Evolutionary conservation across 768 basidiomycete genomes (phyloP), one percentile per base, ranked within the genome.

Genomic region (Mycena epipterygia): DNA sequence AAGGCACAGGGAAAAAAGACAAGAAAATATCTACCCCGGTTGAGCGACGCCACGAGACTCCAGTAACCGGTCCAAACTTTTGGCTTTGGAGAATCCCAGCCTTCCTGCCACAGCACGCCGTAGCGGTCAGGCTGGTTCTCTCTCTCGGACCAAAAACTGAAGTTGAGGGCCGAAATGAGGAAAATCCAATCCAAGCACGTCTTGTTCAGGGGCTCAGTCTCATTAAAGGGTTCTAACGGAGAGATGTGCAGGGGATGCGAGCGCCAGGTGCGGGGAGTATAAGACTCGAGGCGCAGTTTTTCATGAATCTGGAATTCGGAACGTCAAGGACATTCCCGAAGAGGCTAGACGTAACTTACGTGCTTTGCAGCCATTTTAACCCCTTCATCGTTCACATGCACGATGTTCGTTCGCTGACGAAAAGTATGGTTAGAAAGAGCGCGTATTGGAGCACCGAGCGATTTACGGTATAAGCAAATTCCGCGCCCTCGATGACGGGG

Each of bases 101-200:
- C 88, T 11, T 85, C 80, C 60, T 89, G 85, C 95, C 95, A 96
- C 74, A 91, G 86, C 3, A 97, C 90, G 25, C 92, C 94, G 76
- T 90, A 97, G 30, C 94, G 86, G 37, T 88, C 89, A 5, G 83
- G 73, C 7, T 73, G 79, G 0, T 89, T 88, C 70, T 91, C 89
- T 46, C 80, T 85, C 76, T 91, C 90, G 0, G 92, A 95, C 96
- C 96, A 97, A 79, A 95, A 97, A 75, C 88, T 93, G 80, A 95
- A 97, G 79, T 95, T 97, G 58, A 95, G 87, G 19, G 91, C 88
- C 3, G 93, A 95, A 46, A 97, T 91, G 69, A 94, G 88, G 80
- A 97, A 96, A 67, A 97, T 91, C 95, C 95, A 97, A 81, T 96
- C 84, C 32, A 96, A 82, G 53, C 86, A 88, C 46, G 83, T 80